These are phyloP conservation scores for Aspergillus melleus DNA, from an alignment of 2,329 filamentous ascomycete genomes.

Conservation along the genomic window DNA sequence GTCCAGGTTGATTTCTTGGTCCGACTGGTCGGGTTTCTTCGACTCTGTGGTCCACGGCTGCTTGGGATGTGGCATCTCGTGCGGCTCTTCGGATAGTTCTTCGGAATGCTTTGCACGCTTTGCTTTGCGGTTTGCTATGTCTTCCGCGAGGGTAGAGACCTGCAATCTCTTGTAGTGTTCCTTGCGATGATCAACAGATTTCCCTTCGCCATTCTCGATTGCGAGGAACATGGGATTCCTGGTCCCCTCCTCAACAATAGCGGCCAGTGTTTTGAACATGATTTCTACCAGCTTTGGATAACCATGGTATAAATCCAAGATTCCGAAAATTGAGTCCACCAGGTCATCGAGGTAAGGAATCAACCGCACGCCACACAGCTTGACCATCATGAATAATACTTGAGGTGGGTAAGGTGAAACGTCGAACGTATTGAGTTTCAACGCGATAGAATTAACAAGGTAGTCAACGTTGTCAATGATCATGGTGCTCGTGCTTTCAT, in stretches of 20 bases:
- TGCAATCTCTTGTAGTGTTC: constrained; percentile 29
- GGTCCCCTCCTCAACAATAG: constrained; percentile 79
- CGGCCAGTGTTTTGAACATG: constrained; percentile 78
- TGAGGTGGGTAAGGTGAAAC: constrained; percentile 88
- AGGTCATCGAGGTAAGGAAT: constrained; percentile 91
- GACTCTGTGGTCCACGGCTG: constrained; percentile 32
- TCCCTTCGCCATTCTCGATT: constrained; percentile 36
- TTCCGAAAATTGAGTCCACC: constrained; percentile 85
- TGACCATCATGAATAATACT: constrained; percentile 92
- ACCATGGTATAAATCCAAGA: constrained; percentile 92
- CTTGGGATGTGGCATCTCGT: constrained; percentile 30
- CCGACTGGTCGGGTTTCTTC: constrained; percentile 21
- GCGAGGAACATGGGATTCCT: constrained; percentile 53
- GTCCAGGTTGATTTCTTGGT: constrained; percentile 23
- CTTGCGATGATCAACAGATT: constrained; percentile 29
- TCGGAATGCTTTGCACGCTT: constrained; percentile 27
- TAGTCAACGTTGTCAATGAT: constrained; percentile 94
- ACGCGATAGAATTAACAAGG: constrained; percentile 85
- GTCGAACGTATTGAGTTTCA: constrained; percentile 88
- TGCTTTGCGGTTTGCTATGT: constrained; percentile 35
- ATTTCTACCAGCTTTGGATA: constrained; percentile 83
- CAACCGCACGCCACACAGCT: constrained; percentile 75
- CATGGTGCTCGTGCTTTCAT: constrained; percentile 70
- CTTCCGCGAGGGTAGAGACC: constrained; percentile 34
- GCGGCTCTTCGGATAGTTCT: constrained; percentile 26